These are phyloP conservation scores for Haplosporangium sp. DNA, from an alignment of 371 early-diverging fungal species.

Conservation along the genomic window DNA sequence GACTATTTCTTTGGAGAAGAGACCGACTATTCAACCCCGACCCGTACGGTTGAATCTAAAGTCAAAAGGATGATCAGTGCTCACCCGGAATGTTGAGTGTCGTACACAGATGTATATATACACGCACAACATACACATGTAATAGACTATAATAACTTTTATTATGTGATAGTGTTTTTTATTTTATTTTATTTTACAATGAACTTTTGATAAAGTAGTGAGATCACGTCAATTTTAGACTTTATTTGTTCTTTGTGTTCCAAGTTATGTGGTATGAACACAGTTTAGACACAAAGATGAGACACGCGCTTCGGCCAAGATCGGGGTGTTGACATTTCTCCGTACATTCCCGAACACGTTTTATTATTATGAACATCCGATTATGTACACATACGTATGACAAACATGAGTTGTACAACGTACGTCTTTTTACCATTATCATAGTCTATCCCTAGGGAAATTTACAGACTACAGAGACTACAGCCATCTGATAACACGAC, in stretches of 20 bases:
- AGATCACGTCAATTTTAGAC: too few species aligned
- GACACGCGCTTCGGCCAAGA: constrained; percentile 17
- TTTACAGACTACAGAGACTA: too few species aligned
- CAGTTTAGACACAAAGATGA: background rate
- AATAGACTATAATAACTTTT: too few species aligned
- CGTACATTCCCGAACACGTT: background rate
- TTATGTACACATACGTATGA: background rate
- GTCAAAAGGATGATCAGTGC: constrained; percentile 1
- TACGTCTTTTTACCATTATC: background rate
- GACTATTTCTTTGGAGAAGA: background rate
- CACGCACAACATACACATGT: too few species aligned
- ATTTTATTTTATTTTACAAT: too few species aligned
- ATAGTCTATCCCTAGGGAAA: too few species aligned
- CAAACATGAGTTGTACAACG: background rate
- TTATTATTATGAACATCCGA: constrained; percentile 9
- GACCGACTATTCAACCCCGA: background rate
- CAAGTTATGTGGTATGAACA: background rate
- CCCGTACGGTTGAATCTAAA: background rate
- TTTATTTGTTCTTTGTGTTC: too few species aligned
- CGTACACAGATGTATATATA: too few species aligned
- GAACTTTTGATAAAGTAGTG: too few species aligned
- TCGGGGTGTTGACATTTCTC: background rate
- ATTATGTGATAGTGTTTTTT: too few species aligned
- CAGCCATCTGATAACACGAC: too few species aligned
- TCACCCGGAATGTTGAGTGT: background rate